Evolutionary conservation across 306 rosid species (phyloP).

Genomic region (Trichosanthes truncata): DNA sequence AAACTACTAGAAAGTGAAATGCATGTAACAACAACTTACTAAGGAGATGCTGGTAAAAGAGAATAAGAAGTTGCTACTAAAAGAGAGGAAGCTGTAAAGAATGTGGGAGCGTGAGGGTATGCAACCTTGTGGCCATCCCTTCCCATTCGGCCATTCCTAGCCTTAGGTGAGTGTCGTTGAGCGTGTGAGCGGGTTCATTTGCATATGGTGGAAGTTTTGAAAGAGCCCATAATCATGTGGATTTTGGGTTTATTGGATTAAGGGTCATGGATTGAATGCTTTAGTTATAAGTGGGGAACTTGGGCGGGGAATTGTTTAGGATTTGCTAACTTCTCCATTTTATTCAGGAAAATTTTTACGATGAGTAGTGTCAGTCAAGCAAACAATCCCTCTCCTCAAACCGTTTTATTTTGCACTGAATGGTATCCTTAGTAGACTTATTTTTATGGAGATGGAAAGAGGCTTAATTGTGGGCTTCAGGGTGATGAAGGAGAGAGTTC

Average conservation of each 20-base stretch:
- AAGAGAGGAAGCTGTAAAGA: not conserved
- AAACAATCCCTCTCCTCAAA: not conserved
- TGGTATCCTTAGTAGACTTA: not conserved
- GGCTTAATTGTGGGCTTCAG: not conserved
- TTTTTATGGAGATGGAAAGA: not conserved
- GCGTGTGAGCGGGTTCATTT: not conserved
- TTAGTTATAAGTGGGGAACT: not conserved
- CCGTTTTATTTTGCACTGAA: not conserved
- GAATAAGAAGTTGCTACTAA: not conserved
- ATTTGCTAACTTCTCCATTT: not conserved
- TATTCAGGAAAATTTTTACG: not conserved
- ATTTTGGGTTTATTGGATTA: not conserved
- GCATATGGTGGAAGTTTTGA: not conserved
- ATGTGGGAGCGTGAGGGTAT: not conserved
- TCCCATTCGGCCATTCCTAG: not conserved
- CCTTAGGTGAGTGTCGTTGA: not conserved
- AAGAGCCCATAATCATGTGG: not conserved
- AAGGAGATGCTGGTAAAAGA: not conserved
- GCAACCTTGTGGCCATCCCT: not conserved
- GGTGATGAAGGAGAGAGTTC: not conserved
- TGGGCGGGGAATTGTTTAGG: not conserved
- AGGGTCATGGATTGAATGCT: not conserved
- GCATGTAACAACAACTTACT: not conserved
- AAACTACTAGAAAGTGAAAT: not conserved
- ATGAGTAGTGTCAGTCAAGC: not conserved